A percentile compares a stretch with the other conserved stretches of the same genome.
Conservation (phyloP, 352 stramenopile species). For the Pythium insidiosum region DNA sequence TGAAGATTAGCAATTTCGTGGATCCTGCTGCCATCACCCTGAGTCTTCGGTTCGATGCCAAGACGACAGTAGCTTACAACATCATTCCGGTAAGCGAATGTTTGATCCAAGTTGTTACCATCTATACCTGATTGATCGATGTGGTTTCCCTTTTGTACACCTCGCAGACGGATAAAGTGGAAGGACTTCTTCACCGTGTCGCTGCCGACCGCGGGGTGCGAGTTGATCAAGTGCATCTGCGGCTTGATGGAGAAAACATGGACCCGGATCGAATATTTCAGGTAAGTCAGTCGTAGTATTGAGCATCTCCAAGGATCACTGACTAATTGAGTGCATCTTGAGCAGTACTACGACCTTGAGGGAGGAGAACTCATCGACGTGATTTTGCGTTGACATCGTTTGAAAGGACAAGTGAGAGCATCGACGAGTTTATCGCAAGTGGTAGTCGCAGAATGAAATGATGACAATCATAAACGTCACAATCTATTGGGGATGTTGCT, state of each 20-base stretch:
- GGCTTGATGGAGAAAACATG: constrained; percentile 52
- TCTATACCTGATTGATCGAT: neutral
- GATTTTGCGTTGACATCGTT: constrained; percentile 33
- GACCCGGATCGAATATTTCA: constrained; percentile 24
- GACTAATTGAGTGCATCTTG: no score
- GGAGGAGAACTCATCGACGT: constrained; percentile 61
- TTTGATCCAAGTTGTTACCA: neutral
- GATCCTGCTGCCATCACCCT: constrained; percentile 26
- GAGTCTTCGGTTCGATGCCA: constrained; percentile 34
- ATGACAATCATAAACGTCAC: no score
- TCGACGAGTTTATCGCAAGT: no score
- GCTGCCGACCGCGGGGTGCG: constrained; percentile 18
- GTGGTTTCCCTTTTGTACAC: neutral
- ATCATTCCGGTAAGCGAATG: constrained; percentile 27
- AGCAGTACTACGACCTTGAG: constrained; percentile 58
- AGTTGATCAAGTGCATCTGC: constrained; percentile 23
- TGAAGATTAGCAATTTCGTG: constrained; percentile 32
- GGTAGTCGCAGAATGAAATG: no score
- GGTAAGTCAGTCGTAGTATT: no score
- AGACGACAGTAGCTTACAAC: constrained; percentile 20
- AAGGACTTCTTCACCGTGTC: constrained; percentile 24
- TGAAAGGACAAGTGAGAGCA: no score
- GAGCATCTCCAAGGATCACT: no score
- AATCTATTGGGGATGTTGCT: no score
- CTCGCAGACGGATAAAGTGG: constrained; percentile 35